These are phyloP conservation scores for Ostreobium quekettii DNA, from an alignment of 139 green algal species.

Conservation along the genomic window DNA sequence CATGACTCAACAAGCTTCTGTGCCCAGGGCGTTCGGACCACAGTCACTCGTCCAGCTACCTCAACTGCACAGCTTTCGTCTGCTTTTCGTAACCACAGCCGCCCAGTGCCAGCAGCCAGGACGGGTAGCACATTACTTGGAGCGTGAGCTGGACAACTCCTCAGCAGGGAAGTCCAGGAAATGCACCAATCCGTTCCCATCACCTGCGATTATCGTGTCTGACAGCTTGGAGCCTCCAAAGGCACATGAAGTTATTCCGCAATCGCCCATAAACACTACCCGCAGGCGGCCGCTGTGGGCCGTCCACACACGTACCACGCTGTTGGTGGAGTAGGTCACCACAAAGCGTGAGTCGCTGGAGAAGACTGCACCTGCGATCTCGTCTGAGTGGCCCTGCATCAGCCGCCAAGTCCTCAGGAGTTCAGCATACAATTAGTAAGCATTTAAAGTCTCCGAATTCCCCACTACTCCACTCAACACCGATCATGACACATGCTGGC, in stretches of 20 bases:
- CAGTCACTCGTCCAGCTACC: too few species aligned
- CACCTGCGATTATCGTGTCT: slow-evolving; percentile 43
- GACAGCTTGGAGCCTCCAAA: slow-evolving; percentile 16
- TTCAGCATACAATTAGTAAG: too few species aligned
- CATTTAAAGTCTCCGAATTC: too few species aligned
- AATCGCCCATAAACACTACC: slow-evolving; percentile 4
- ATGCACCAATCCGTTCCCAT: slow-evolving; percentile 51
- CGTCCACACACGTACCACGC: slow-evolving; percentile 8
- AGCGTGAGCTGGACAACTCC: background rate
- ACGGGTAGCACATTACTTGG: too few species aligned
- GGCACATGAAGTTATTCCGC: slow-evolving; percentile 34
- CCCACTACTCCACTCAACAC: too few species aligned
- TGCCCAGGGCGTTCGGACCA: too few species aligned
- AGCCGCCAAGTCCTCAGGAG: too few species aligned
- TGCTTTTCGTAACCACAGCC: too few species aligned
- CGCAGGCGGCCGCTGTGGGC: background rate
- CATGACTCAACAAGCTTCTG: too few species aligned
- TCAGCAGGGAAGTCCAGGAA: slow-evolving; percentile 46
- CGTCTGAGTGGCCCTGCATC: background rate
- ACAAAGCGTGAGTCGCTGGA: slow-evolving; percentile 7
- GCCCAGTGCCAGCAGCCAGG: too few species aligned
- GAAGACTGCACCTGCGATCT: slow-evolving; percentile 4
- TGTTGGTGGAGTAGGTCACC: slow-evolving; percentile 7
- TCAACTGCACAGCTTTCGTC: too few species aligned
- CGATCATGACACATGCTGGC: too few species aligned